These are phyloP conservation scores for Pyronema omphalodes DNA, from an alignment of 495 filamentous ascomycete species.

Conservation along the genomic window DNA sequence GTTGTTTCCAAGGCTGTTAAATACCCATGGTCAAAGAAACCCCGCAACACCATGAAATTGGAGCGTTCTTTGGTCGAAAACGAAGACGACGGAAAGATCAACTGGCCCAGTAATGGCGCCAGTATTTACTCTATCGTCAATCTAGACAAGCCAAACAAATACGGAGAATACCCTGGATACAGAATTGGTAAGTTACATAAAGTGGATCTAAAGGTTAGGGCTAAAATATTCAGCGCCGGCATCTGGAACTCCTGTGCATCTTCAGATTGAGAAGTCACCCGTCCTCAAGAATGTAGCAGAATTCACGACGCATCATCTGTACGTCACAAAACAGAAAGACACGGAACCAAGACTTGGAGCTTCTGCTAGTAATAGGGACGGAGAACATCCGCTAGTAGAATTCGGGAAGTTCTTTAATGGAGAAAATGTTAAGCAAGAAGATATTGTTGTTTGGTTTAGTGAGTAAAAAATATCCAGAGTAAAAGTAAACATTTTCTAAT, in stretches of 20 bases:
- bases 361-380: slow-evolving; percentile 32
- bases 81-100: slow-evolving; percentile 32
- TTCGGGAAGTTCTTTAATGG: slow-evolving; percentile 38
- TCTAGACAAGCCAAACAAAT: slow-evolving; percentile 32
- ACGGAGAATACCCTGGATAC: slow-evolving; percentile 39
- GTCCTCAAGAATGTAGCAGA: slow-evolving; percentile 30
- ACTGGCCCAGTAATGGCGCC: slow-evolving; percentile 34
- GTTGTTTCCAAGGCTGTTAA: slow-evolving; percentile 26
- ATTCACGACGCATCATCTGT: slow-evolving; percentile 35
- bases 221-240: no score
- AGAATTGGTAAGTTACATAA: slow-evolving; percentile 26
- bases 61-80: slow-evolving; percentile 28
- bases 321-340: slow-evolving; percentile 35
- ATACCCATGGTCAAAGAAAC: slow-evolving; percentile 30
- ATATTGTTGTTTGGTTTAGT: slow-evolving; percentile 22
- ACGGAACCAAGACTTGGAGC: slow-evolving; percentile 32
- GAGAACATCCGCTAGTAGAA: slow-evolving; percentile 34
- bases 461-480: neutral
- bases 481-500: neutral
- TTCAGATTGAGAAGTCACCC: slow-evolving; percentile 29
- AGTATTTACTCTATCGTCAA: slow-evolving; percentile 36
- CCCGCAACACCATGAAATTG: slow-evolving; percentile 38
- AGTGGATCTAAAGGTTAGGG: no score
- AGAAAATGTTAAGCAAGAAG: slow-evolving; percentile 35
- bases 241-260: no score